Evolutionary conservation across 352 stramenopile genomes (phyloP).

Genomic region (Labyrinthula sp.): DNA sequence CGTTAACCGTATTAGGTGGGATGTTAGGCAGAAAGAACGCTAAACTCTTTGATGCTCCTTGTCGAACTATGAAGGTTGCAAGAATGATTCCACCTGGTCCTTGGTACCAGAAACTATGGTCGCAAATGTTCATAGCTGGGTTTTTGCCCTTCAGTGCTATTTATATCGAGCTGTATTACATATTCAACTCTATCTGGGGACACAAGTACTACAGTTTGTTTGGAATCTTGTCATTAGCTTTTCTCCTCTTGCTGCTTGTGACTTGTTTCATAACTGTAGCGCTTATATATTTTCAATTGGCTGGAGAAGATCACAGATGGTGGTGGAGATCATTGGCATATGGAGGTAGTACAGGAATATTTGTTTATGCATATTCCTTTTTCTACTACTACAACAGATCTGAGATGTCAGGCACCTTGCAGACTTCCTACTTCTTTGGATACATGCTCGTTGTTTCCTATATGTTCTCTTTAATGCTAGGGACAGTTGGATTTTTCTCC

Average conservation of each 20-base stretch:
- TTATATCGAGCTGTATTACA: constrained; percentile 95
- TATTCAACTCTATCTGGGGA: constrained; percentile 88
- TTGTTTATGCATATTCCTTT: constrained; percentile 82
- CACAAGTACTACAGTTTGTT: constrained; percentile 96
- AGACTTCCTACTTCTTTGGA: constrained; percentile 87
- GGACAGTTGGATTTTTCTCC: constrained; percentile 78
- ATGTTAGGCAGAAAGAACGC: constrained; percentile 54
- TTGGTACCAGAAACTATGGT: constrained; percentile 53
- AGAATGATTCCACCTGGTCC: constrained; percentile 69
- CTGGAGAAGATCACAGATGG: constrained; percentile 81
- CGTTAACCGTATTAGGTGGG: constrained; percentile 71
- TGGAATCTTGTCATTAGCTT: constrained; percentile 81
- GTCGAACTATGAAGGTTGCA: constrained; percentile 79
- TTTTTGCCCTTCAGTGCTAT: constrained; percentile 89
- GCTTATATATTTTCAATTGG: constrained; percentile 89
- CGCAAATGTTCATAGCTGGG: constrained; percentile 70
- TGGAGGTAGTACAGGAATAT: constrained; percentile 73
- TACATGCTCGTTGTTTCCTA: constrained; percentile 88
- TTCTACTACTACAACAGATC: constrained; percentile 80
- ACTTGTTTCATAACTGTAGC: constrained; percentile 88
- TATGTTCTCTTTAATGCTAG: constrained; percentile 88
- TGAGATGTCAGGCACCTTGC: constrained; percentile 78
- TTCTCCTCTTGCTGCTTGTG: constrained; percentile 79
- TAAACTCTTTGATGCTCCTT: constrained; percentile 61
- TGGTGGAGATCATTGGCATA: constrained; percentile 86